Percentiles rank a stretch among this genome's conserved stretches.
Conservation (phyloP, 257 asterid genomes). For the Nicotiana otophora region DNA sequence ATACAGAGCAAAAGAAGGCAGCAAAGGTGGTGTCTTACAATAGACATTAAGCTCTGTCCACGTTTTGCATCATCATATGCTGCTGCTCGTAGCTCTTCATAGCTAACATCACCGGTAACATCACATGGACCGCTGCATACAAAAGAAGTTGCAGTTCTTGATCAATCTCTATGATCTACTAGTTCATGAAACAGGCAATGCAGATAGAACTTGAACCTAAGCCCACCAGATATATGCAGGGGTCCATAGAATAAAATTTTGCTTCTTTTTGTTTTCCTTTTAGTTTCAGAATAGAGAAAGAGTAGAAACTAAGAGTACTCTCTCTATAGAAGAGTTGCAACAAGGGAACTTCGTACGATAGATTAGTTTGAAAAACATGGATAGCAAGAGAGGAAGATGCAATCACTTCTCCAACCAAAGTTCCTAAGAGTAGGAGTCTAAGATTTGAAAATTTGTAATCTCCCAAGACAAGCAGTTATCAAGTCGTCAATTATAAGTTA, state of each 20-base stretch:
- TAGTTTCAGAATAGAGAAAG: neutral
- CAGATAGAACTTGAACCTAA: neutral
- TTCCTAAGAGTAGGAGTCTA: neutral
- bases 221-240: neutral
- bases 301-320: neutral
- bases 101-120: conserved; percentile 73
- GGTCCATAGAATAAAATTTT: neutral
- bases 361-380: neutral
- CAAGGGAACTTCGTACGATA: neutral
- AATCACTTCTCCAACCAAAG: neutral
- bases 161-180: conserved; percentile 5
- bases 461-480: too few relatives aligned
- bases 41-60: conserved; percentile 58
- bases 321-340: neutral
- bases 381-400: neutral
- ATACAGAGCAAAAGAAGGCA: conserved; percentile 13
- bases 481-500: neutral
- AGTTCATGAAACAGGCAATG: conserved; percentile 8
- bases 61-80: conserved; percentile 82
- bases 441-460: neutral
- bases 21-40: conserved; percentile 47
- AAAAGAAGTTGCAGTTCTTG: neutral
- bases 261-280: neutral
- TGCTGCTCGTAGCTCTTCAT: conserved; percentile 76
- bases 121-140: conserved; percentile 88